phyloP scores from a whole-genome alignment of 2,329 filamentous ascomycete species.

The Clonostachys sp. region DNA sequence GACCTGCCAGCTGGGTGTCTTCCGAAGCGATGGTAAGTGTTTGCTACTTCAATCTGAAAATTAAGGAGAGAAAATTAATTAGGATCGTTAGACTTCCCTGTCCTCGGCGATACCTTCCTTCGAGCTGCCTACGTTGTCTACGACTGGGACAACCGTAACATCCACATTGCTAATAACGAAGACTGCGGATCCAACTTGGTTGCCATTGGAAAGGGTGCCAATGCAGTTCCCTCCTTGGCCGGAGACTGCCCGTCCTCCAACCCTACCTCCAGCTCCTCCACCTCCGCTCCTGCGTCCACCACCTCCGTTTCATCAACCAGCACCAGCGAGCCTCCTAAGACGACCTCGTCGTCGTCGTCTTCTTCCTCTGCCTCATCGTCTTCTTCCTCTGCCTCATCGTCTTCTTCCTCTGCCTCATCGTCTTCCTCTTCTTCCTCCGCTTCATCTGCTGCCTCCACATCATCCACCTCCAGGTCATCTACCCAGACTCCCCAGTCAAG shows the following conservation, averaged over 20 bases:
- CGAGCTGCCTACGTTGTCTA: conserved; percentile 37
- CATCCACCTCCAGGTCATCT: not conserved
- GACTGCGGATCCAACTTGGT: conserved; percentile 31
- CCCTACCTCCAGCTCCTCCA: conserved; percentile 4
- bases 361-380: not conserved
- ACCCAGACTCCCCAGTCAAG: not conserved
- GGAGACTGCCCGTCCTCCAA: conserved; percentile 18
- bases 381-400: not conserved
- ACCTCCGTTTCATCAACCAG: not conserved
- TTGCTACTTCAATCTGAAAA: not conserved
- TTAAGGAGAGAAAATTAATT: not conserved
- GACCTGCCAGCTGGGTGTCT: conserved; percentile 39
- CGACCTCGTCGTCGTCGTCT: too few relatives aligned
- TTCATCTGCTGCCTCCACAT: not conserved
- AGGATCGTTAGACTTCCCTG: conserved; percentile 16
- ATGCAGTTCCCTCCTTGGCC: conserved; percentile 21
- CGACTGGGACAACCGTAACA: conserved; percentile 30
- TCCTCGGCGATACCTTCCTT: conserved; percentile 39
- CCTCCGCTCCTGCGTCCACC: not conserved
- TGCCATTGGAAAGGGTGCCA: conserved; percentile 30
- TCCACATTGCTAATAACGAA: conserved; percentile 28
- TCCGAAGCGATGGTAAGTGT: conserved; percentile 23
- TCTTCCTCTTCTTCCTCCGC: not conserved
- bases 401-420: not conserved
- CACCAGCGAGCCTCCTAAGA: not conserved